Percentiles rank a stretch among this genome's conserved stretches.
phyloP scores from a whole-genome alignment of 2,329 filamentous ascomycete species.

The Coniochaeta sp. region DNA sequence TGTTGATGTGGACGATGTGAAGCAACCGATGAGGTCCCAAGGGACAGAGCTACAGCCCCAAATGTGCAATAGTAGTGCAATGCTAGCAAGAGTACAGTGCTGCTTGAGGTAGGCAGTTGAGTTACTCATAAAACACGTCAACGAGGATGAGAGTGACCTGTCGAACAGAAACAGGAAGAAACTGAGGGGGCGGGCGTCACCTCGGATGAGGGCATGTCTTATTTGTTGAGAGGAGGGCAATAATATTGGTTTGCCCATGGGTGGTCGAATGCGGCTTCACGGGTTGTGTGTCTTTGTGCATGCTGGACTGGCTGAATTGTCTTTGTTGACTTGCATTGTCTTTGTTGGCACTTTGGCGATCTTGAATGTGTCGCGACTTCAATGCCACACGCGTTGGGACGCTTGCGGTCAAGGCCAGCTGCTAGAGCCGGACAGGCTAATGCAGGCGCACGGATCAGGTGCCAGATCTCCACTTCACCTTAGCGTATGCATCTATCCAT shows the following conservation, averaged over 20 bases:
- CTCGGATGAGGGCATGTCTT: not conserved
- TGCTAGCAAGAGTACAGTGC: too few relatives aligned
- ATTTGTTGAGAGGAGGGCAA: not conserved
- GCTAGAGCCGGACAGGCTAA: not conserved
- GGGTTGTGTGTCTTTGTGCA: not conserved
- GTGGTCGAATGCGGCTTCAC: not conserved
- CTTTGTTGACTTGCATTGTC: constrained; percentile 3
- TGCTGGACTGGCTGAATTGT: not conserved
- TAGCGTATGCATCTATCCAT: not conserved
- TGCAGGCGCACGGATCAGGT: not conserved
- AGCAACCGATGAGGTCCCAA: too few relatives aligned
- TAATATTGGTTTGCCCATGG: not conserved
- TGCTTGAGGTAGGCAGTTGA: too few relatives aligned
- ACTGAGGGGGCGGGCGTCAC: not conserved
- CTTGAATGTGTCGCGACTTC: not conserved
- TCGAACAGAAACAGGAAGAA: not conserved
- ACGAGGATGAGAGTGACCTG: not conserved
- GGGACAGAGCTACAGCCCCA: too few relatives aligned
- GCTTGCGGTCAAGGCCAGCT: constrained; percentile 2
- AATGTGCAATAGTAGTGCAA: too few relatives aligned
- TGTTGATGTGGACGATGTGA: too few relatives aligned
- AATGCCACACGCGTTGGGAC: not conserved
- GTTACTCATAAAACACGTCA: not conserved
- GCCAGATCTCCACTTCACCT: too few relatives aligned
- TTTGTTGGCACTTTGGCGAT: too few relatives aligned